These are phyloP conservation scores for Tremellales sp. DNA, from an alignment of 1,284 basidiomycete species.

Conservation along the genomic window DNA sequence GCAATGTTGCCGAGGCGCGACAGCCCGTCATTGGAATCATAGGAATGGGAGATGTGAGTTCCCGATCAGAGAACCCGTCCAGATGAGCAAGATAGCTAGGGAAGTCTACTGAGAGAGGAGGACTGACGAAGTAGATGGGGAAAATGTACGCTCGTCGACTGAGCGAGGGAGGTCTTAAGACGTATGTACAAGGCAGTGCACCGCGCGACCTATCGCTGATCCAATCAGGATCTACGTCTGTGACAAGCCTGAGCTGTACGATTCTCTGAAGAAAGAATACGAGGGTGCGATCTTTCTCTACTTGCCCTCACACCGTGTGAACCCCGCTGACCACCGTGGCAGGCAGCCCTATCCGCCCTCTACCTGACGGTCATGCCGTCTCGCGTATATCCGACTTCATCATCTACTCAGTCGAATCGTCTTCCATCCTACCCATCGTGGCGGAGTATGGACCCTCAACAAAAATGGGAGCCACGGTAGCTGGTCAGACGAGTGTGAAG, in stretches of 20 bases:
- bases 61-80: too few relatives aligned
- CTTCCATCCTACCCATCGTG: conserved; percentile 78
- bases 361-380: conserved; percentile 76
- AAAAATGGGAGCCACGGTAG: conserved; percentile 85
- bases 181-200: conserved; percentile 53
- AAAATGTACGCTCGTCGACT: conserved; percentile 81
- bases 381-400: conserved; percentile 81
- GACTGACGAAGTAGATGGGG: conserved; percentile 67
- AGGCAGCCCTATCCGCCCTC: conserved; percentile 59
- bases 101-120: neutral
- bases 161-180: conserved; percentile 74
- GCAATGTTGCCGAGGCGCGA: too few relatives aligned
- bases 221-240: conserved; percentile 78
- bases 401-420: conserved; percentile 92
- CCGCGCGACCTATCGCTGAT: neutral
- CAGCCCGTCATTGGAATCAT: conserved; percentile 81
- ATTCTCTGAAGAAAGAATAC: conserved; percentile 61
- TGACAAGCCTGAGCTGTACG: conserved; percentile 75
- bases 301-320: too few relatives aligned
- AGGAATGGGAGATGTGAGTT: conserved; percentile 66
- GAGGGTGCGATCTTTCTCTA: conserved; percentile 52
- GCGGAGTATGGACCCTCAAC: conserved; percentile 88
- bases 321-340: neutral
- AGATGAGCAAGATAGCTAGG: too few relatives aligned
- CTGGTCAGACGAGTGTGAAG: conserved; percentile 95